Base-by-base conservation (phyloP, 148 eudicot genomes). In the Rhododendron griersonianum region DNA sequence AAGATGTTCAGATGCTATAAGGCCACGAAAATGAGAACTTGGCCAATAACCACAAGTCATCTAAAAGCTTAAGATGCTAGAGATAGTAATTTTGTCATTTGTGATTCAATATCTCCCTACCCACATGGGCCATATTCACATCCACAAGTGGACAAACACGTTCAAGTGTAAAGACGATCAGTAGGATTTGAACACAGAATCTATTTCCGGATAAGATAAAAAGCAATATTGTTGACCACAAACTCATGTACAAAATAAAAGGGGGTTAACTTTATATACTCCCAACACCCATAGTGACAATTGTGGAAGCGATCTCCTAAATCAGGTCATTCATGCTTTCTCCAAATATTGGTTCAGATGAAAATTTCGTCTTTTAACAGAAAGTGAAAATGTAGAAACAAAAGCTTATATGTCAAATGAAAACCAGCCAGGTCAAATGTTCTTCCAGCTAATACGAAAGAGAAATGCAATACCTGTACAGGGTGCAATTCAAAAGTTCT, bases 401-500 rank as follows among this genome's bases (percentile, higher is more conserved):
- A 4, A 59, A 35, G 25, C 30, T 7, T 86, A 53, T 21, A 41
- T 28, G 74, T 16, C 83, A 63, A 41, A 67, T 78, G 37, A 63
- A 57, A 44, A 21, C 55, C 55, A 69, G 28, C 53, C 51, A 74
- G 79, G 18, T 45, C 16, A 57, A 33, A 33, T 0, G 37, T 83
- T 82, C 61, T 55, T 69, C 53, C 51, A 74, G 79, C 19, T 45
- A n/a, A 57, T 41, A 65, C 51, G 5, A 75, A 21, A 80, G 80
- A 81, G 44, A 82, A 19, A 65, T 14, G 5, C 76, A 86, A 39
- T 88, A 96, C 99, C 98, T 90, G 99, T 44, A 94, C 85, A 37
- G 98, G 98, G 86, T 96, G 98, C 90, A 96, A 80, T 81, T 93
- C 90, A 21, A 96, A 83, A 85, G 87, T 65, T 91, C 88, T 93